Base-by-base conservation (phyloP, 164 flowering plant genomes). In the Chloranthus sessilifolius region DNA sequence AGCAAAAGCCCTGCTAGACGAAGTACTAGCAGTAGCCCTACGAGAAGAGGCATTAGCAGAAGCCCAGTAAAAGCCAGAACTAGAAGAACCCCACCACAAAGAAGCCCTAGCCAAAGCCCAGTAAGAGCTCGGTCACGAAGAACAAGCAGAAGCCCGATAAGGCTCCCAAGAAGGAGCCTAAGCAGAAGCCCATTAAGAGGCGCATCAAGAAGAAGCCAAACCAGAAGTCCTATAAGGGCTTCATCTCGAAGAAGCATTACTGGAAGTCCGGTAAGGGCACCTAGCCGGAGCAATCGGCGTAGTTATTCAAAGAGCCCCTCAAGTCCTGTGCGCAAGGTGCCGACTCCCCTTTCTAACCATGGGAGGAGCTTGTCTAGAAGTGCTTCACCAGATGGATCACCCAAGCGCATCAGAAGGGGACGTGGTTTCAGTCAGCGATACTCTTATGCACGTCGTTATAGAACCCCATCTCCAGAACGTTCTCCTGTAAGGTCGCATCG, bases 401-500 rank as follows among this genome's bases (percentile, higher is more conserved):
- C 96, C 12, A 94, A 83, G 71, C 96, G 95, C 40, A 75, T 89
- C 22, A 70, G 97, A 55, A 79, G 96, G 62, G 99, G 99, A 0
- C 70, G 97, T 5, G 99, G 99, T 50, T 94, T 94, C 52, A 94
- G 96, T 57, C 70, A 94, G 38, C 71, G 90, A 9, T 94, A 78
- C 68, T 83, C 97, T 9, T 89, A 75, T 77, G 97, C 89, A 4
- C 76, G 99, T 2, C 52, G 90, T 25, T 94, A 94, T 59, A 72
- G 95, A 52, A 92, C 96, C n/a, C 96, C 87, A 14, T 82, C 99
- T 52, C 80, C 84, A 21, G 95, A 85, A 48, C 85, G 87, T 39
- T 88, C 95, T 46, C 94, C 97, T 39, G 69, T 76, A 8, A 77
- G 95, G 60, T 65, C 85, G 4, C 73, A 78, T 35, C 97, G 94